Base-by-base conservation (phyloP, 192 early-diverging fungal species). In the Oehlia diaphana region DNA sequence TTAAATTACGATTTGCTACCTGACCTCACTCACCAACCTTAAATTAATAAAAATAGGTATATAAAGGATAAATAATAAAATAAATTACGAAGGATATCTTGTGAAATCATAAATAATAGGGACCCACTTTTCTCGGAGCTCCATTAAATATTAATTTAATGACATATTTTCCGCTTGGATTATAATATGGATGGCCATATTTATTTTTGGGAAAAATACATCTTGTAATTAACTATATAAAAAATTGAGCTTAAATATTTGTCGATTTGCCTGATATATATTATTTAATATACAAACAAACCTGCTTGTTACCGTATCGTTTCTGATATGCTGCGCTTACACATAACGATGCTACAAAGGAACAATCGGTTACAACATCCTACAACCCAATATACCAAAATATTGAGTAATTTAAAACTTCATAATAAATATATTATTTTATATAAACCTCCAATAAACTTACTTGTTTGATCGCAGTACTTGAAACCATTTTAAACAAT, bases 341-440 rank as follows among this genome's bases (percentile, higher is more conserved):
- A 79, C 94, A 95, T 39, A 98, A 81, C 37, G 95, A 96, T 6
- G 96, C 95, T 7, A 98, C 96, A 84, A 98, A 96, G 13, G 95
- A 97, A 82, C 96, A 98, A 85, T 98, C 96, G 3, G 94, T 96
- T 2, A 98, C 96, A 19, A 95, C 91, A 81, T 98, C 95, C 87
- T 77, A 49, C 6, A 63, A 75, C 7, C 13, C 3, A 31, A 26
- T 9, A 69, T 0, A 69, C 12, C 14, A 39, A 39, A n/a, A 9
- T 31, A 72, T 63, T 21, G 31, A 16, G 64, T 31, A 31, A 31
- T 31, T 31, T 31, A 31, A 31, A 31, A 26, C 26, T 66, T 28
- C 1, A 64, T 61, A 37, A 63, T 21, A 58, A 10, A 58, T 74
- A 10, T 23, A 33, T 53, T 53, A 37, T 37, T 37, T 37, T 37